These are phyloP conservation scores for Flaveria bidentis DNA, from an alignment of 129 eudicot species.

Conservation along the genomic window DNA sequence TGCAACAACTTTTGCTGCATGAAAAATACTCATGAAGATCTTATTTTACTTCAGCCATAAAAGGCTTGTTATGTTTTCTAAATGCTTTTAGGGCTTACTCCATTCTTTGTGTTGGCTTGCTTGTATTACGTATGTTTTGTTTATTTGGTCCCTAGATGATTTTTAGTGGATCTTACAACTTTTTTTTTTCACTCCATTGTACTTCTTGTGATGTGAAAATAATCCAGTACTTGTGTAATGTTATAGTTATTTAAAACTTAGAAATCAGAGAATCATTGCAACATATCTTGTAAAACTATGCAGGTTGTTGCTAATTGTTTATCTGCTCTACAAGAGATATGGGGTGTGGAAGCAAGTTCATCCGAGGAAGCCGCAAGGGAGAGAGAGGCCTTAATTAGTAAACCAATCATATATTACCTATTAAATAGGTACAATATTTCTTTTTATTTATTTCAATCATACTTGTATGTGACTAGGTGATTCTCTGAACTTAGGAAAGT, in stretches of 20 bases:
- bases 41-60: background rate
- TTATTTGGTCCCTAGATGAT: background rate
- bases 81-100: slow-evolving; percentile 6
- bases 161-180: background rate
- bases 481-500: background rate
- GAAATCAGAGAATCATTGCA: background rate
- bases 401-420: slow-evolving; percentile 77
- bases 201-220: background rate
- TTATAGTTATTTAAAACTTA: background rate
- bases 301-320: slow-evolving; percentile 97
- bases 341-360: slow-evolving; percentile 83
- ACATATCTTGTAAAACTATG: background rate
- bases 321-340: slow-evolving; percentile 86
- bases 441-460: background rate
- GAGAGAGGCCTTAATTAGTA: slow-evolving; percentile 79
- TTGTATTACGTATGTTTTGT: background rate
- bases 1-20: background rate
- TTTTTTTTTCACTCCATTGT: background rate
- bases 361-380: slow-evolving; percentile 90
- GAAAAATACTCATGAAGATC: background rate
- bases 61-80: background rate
- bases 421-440: slow-evolving; percentile 58
- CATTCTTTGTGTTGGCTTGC: slow-evolving; percentile 3
- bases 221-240: background rate
- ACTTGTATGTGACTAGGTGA: background rate